Base-by-base conservation (phyloP, 1,284 basidiomycete genomes). In the Hemileia vastatrix region DNA sequence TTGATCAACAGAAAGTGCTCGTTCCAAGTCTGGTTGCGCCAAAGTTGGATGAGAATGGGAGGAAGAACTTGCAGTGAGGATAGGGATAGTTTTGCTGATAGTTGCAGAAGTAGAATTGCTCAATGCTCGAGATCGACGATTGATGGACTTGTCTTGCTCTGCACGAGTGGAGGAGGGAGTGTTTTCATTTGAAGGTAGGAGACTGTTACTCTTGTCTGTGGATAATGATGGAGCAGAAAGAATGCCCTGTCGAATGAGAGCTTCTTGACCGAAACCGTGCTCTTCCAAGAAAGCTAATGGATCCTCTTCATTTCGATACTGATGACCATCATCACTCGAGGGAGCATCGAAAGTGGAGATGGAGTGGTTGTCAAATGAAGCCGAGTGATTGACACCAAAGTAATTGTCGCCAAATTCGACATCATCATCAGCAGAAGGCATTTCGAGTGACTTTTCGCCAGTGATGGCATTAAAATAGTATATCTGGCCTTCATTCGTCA, bases 401-500 rank as follows among this genome's bases (percentile, higher is more conserved):
- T 15, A 36, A 50, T 32, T 51, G 8, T 43, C 21, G 18, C 50
- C 59, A 36, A 57, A 43, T 19, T 57, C 45, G n/a, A 52, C 48
- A 2, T 43, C 45, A 18, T 63, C 57, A 40, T 64, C 57, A 6
- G 52, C 68, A 44, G 65, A 65, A n/a, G 93, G 93, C 44, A 95
- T 78, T 70, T 96, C 90, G 70, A 84, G 83, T 11, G 90, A 84
- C 44, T 84, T 85, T 72, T 92, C 85, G 40, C 90, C 90, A 1
- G 92, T 96, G 68, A 87, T 82, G 0, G 87, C 88, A 72, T 97
- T 97, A 68, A 90, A 83, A 77, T 95, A 97, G 80, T 86, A 91
- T 74, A 96, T 88, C 87, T 96, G 73, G 2, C 64, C 66, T 19
- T 66, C 45, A 43, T 54, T 48, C 13, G 66, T 67, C 24, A 68